Evolutionary conservation across 345 rosid species (phyloP).

Genomic region (Clarkia xantiana): DNA sequence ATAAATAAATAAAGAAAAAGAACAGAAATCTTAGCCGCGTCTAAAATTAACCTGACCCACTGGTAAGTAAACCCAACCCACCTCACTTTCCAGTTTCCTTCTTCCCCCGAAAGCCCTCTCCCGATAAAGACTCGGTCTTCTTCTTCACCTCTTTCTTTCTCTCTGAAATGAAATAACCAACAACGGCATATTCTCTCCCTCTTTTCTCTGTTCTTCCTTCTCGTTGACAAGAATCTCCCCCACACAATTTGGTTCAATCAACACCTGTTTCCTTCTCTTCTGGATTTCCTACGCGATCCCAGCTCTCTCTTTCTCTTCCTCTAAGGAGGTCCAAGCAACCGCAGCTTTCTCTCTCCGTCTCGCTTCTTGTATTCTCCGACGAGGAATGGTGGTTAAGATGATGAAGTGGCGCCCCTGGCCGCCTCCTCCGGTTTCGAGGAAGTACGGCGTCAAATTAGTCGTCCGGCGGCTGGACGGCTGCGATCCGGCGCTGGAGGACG

Average conservation of each 20-base stretch:
- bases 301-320: not conserved
- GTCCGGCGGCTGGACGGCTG: conserved; percentile 70
- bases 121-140: not conserved
- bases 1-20: not conserved
- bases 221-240: conserved; percentile 1
- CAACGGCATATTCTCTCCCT: conserved; percentile 6
- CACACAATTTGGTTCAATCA: not conserved
- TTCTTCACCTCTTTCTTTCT: not conserved
- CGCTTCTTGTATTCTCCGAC: not conserved
- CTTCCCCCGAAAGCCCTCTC: not conserved
- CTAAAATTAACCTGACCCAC: too few species aligned
- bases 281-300: conserved; percentile 4
- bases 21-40: not conserved
- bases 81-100: not conserved
- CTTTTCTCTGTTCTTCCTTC: not conserved
- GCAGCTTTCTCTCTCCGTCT: not conserved
- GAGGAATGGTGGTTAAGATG: conserved; percentile 86
- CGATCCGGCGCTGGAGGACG: conserved; percentile 45
- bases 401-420: conserved; percentile 98
- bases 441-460: conserved; percentile 57
- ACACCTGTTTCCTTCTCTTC: conserved; percentile 2
- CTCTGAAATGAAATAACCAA: conserved; percentile 2
- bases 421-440: conserved; percentile 43
- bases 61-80: not conserved
- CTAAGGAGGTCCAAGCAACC: not conserved